Evolutionary conservation across 1,284 basidiomycete genomes (phyloP).

Genomic region (Hemileia vastatrix): DNA sequence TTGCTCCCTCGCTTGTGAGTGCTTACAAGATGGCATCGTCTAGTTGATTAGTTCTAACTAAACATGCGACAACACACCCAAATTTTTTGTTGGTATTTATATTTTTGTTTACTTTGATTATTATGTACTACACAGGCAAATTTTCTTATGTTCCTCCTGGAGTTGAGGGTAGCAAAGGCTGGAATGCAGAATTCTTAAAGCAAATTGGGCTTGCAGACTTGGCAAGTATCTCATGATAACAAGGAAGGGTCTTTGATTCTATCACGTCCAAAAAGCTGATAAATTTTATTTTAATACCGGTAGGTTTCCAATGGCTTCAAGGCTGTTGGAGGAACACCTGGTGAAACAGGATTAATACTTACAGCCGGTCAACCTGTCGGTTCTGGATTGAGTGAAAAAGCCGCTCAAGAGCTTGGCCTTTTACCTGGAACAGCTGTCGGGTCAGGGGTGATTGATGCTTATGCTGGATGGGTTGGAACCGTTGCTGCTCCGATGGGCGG

Average conservation of each 20-base stretch:
- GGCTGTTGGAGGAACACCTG: constrained; percentile 65
- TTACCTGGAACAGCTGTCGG: constrained; percentile 83
- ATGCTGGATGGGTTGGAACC: constrained; percentile 98
- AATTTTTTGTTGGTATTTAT: too few species aligned
- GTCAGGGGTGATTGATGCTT: constrained; percentile 92
- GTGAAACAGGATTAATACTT: constrained; percentile 55
- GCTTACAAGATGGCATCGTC: background rate
- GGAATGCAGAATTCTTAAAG: constrained; percentile 78
- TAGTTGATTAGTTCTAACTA: too few species aligned
- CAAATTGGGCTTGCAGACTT: constrained; percentile 68
- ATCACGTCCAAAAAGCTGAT: background rate
- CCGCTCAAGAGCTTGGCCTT: constrained; percentile 77
- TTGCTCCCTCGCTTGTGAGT: constrained; percentile 76
- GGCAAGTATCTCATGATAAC: constrained; percentile 38
- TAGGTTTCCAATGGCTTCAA: constrained; percentile 55
- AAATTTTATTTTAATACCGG: constrained; percentile 30
- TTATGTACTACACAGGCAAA: constrained; percentile 49
- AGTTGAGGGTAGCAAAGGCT: constrained; percentile 54
- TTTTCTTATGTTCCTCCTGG: constrained; percentile 77
- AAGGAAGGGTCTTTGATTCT: background rate
- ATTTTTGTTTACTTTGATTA: too few species aligned
- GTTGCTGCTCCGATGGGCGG: constrained; percentile 65
- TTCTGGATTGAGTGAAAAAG: constrained; percentile 62
- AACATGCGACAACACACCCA: too few species aligned
- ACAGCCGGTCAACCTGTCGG: constrained; percentile 91